A percentile compares a stretch with the other conserved stretches of the same genome.
phyloP scores from a whole-genome alignment of 768 basidiomycete species.

The Candolleomyces aberdarensis region DNA sequence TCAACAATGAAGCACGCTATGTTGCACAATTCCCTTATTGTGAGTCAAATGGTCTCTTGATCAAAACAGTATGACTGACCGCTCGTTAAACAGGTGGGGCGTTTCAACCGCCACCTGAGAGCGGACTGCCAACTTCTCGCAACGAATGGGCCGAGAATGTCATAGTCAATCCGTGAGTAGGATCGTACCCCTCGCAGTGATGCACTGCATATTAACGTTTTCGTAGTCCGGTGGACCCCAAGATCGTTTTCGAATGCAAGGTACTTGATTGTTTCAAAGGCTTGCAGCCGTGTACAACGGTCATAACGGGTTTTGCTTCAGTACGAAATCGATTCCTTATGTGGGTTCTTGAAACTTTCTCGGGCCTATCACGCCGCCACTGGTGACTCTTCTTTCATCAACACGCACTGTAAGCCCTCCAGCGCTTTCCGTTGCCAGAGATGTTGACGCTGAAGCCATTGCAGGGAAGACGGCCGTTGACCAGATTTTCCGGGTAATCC shows the following conservation, averaged over 20 bases:
- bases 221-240: constrained; percentile 60
- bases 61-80: not conserved
- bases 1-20: constrained; percentile 77
- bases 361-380: constrained; percentile 71
- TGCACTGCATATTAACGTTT: not conserved
- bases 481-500: constrained; percentile 73
- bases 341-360: constrained; percentile 77
- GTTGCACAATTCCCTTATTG: constrained; percentile 75
- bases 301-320: constrained; percentile 17
- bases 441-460: not conserved
- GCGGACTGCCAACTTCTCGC: constrained; percentile 56
- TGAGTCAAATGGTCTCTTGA: constrained; percentile 15
- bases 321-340: constrained; percentile 81
- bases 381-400: constrained; percentile 68
- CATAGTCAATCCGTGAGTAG: constrained; percentile 66
- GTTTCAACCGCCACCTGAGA: constrained; percentile 79
- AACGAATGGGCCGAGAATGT: constrained; percentile 73
- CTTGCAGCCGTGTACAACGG: not conserved
- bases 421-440: not conserved
- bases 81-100: constrained; percentile 44
- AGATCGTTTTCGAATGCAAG: constrained; percentile 82
- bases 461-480: constrained; percentile 65
- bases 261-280: constrained; percentile 26
- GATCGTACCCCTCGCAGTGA: not conserved
- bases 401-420: constrained; percentile 27